Conservation (phyloP, 805 yeast species). For the Saturnispora silvae region DNA sequence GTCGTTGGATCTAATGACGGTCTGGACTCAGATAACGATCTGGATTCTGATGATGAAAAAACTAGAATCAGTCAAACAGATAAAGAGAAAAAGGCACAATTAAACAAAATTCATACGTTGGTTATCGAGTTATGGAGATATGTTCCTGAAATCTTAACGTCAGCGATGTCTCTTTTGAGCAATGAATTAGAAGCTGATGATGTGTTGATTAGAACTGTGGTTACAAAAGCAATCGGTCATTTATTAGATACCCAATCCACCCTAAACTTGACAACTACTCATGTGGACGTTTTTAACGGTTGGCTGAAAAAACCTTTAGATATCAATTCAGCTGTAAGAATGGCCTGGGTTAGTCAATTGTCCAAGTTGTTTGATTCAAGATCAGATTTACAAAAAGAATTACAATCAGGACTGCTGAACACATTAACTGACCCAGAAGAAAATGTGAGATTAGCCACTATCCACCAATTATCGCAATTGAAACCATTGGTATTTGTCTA, state of each 20-base stretch:
- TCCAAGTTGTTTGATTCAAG: slow-evolving; percentile 36
- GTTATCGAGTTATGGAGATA: slow-evolving; percentile 63
- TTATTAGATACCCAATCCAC: slow-evolving; percentile 41
- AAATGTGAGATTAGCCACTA: slow-evolving; percentile 54
- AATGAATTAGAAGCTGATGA: slow-evolving; percentile 71
- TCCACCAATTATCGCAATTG: slow-evolving; percentile 38
- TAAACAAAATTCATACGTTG: slow-evolving; percentile 53
- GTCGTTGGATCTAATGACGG: slow-evolving; percentile 29
- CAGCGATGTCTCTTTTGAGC: slow-evolving; percentile 70
- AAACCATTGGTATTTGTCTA: slow-evolving; percentile 36
- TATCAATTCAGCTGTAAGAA: slow-evolving; percentile 50
- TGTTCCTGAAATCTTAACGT: slow-evolving; percentile 61
- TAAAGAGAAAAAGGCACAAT: slow-evolving; percentile 25
- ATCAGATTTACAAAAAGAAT: slow-evolving; percentile 38
- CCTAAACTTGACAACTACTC: slow-evolving; percentile 47
- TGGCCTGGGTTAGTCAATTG: slow-evolving; percentile 57
- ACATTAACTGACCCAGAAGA: slow-evolving; percentile 70
- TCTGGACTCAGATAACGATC: slow-evolving; percentile 9
- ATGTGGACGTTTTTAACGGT: slow-evolving; percentile 48
- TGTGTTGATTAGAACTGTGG: slow-evolving; percentile 48
- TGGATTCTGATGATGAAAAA: slow-evolving; percentile 7
- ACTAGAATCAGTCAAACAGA: slow-evolving; percentile 1
- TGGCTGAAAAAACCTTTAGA: slow-evolving; percentile 77
- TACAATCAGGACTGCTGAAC: slow-evolving; percentile 49
- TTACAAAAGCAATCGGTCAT: slow-evolving; percentile 64